Conservation (phyloP, 2,329 filamentous ascomycete genomes). For the Acrocalymma vagum region DNA sequence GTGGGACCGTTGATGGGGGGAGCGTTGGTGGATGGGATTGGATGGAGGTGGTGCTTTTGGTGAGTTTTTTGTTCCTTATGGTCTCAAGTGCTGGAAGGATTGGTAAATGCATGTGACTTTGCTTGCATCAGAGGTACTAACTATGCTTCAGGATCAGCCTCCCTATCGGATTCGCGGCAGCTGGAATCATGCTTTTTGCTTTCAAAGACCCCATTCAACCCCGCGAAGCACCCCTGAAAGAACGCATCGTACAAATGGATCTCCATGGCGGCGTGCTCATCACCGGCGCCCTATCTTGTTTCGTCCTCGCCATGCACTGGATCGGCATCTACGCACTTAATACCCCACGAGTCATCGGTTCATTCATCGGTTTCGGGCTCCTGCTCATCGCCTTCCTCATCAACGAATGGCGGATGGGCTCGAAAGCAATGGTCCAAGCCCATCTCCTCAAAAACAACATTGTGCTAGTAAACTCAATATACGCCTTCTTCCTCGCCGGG, state of each 20-base stretch:
- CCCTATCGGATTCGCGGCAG: slow-evolving; percentile 51
- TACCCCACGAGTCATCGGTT: slow-evolving; percentile 53
- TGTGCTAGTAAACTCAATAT: slow-evolving; percentile 24
- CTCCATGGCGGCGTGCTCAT: slow-evolving; percentile 29
- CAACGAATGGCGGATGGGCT: slow-evolving; percentile 35
- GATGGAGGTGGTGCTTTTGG: slow-evolving; percentile 52
- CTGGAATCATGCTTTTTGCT: slow-evolving; percentile 29
- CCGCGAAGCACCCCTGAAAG: slow-evolving; percentile 13
- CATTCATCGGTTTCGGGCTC: slow-evolving; percentile 58
- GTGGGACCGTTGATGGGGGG: slow-evolving; percentile 55
- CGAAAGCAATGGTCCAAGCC: slow-evolving; percentile 35
- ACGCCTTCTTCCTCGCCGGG: slow-evolving; percentile 34
- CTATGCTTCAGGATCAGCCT: slow-evolving; percentile 47
- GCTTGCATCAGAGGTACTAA: slow-evolving; percentile 14
- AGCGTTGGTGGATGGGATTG: slow-evolving; percentile 49
- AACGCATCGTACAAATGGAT: slow-evolving; percentile 34
- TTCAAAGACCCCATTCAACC: slow-evolving; percentile 27
- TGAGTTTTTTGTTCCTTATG: slow-evolving; percentile 17
- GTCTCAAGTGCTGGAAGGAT: not conserved
- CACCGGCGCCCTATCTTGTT: slow-evolving; percentile 29
- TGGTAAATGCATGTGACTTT: not conserved
- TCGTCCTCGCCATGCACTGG: slow-evolving; percentile 39
- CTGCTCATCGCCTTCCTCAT: slow-evolving; percentile 53
- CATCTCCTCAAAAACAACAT: slow-evolving; percentile 27
- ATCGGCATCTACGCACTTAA: slow-evolving; percentile 52